These are phyloP conservation scores for Betula pendula DNA, from an alignment of 306 rosid genomes.

Conservation along the genomic window DNA sequence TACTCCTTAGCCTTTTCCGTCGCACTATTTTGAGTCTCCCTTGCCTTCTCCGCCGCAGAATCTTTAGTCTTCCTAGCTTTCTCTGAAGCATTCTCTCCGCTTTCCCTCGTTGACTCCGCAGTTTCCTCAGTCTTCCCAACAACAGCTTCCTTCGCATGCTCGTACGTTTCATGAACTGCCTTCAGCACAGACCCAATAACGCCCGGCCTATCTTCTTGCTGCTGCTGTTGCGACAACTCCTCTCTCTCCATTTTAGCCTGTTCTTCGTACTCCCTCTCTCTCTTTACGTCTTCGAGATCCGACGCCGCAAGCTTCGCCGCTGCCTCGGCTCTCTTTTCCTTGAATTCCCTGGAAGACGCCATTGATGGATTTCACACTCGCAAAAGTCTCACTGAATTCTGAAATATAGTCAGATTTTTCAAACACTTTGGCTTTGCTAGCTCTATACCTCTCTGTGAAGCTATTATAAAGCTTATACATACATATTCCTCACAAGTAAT, in stretches of 20 bases:
- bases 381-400: not conserved
- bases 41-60: not conserved
- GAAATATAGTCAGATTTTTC: not conserved
- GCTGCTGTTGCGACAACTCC: not conserved
- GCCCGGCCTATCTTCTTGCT: conserved; percentile 43
- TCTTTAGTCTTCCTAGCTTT: too few species aligned
- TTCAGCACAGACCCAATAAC: conserved; percentile 59
- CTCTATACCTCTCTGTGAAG: not conserved
- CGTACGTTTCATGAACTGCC: conserved; percentile 52
- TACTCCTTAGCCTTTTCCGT: conserved; percentile 7
- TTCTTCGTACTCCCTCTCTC: conserved; percentile 23
- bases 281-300: conserved; percentile 47
- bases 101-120: conserved; percentile 5
- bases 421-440: too few species aligned
- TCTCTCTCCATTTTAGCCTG: conserved; percentile 2
- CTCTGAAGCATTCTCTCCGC: not conserved
- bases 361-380: conserved; percentile 15
- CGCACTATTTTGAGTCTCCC: conserved; percentile 18
- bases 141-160: conserved; percentile 66
- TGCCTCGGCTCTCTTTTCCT: conserved; percentile 67
- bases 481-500: not conserved
- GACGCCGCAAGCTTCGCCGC: conserved; percentile 57
- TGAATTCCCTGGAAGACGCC: conserved; percentile 57
- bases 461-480: not conserved
- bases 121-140: conserved; percentile 51